These are phyloP conservation scores for Rachicladosporium sp. DNA, from an alignment of 2,329 filamentous ascomycete species.

Conservation along the genomic window DNA sequence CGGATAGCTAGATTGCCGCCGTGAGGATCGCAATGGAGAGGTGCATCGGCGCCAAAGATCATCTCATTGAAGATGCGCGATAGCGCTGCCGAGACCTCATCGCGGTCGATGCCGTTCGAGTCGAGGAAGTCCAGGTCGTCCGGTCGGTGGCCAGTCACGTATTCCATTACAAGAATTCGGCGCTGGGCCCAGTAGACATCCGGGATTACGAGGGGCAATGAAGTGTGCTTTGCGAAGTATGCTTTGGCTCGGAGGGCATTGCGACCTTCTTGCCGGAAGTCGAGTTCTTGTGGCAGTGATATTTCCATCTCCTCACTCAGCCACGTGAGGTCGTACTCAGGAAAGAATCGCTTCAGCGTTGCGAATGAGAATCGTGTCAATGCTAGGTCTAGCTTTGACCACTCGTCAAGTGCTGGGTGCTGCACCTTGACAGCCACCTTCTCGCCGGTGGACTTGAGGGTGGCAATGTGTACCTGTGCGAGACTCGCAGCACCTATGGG, in stretches of 20 bases:
- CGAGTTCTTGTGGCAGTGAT: slow-evolving; percentile 80
- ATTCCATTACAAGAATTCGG: slow-evolving; percentile 91
- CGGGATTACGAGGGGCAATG: slow-evolving; percentile 76
- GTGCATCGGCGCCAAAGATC: slow-evolving; percentile 85
- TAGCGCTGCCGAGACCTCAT: slow-evolving; percentile 85
- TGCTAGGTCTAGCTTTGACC: slow-evolving; percentile 75
- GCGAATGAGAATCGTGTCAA: slow-evolving; percentile 83
- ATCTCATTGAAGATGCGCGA: slow-evolving; percentile 97
- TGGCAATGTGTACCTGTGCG: slow-evolving; percentile 86
- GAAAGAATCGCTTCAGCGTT: slow-evolving; percentile 83
- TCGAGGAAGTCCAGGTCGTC: slow-evolving; percentile 87
- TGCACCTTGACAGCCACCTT: slow-evolving; percentile 94
- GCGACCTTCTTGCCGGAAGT: slow-evolving; percentile 73
- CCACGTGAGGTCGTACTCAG: slow-evolving; percentile 96
- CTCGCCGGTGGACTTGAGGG: slow-evolving; percentile 66
- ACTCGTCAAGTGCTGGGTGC: slow-evolving; percentile 79
- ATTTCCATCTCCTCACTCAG: slow-evolving; percentile 83
- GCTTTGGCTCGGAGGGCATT: slow-evolving; percentile 71
- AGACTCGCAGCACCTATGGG: slow-evolving; percentile 90
- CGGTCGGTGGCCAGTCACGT: slow-evolving; percentile 70
- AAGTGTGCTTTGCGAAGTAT: slow-evolving; percentile 64
- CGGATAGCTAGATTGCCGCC: slow-evolving; percentile 92
- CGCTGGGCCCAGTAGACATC: slow-evolving; percentile 80
- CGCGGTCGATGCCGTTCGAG: slow-evolving; percentile 73
- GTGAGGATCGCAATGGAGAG: slow-evolving; percentile 92